Base-by-base conservation (phyloP, 352 stramenopile genomes). In the Globisporangium takayamanum region DNA sequence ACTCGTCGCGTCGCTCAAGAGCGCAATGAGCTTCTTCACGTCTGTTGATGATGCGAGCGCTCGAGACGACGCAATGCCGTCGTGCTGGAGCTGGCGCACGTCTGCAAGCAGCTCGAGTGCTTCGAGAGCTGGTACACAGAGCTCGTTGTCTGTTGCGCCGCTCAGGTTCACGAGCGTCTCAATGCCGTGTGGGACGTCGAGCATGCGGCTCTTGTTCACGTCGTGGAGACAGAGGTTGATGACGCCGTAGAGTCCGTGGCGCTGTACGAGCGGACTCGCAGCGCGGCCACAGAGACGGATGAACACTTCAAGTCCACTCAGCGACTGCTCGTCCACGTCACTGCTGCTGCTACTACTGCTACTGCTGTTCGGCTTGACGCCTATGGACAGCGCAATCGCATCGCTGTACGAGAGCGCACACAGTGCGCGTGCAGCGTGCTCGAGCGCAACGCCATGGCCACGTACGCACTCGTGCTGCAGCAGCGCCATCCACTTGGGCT, bases 211-310 rank as follows among this genome's bases (percentile, higher is more conserved):
- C 72, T 96, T 96, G 72, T 95, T 89, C 37, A 64, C 55, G 55
- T 96, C 88, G 70, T 93, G 82, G 26, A 95, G 75, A 55, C 77
- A 84, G 60, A 96, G 71, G 60, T 95, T 96, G 62, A 89, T 80
- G 50, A 95, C 50, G 1, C 81, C 85, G 20, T 80, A 88, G 50
- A 89, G 78, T 15, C 74, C 87, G 36, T 87, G 73, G 20, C 73
- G 67, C 60, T 89, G 84, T 5, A 89, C 77, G 18, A 71, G 47
- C 0, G 67, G 51, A 22, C 62, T 59, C n/a, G 56, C 64, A 1
- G 57, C 14, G 53, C 61, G 59, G 8, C 60, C 61, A 37, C 84
- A 87, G 1, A 89, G 60, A 16, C 65, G 64, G 1, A 87, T 58
- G 28, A 95, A 79, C 16, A 83, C 39, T 16, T 75, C 59, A 10